Base-by-base conservation (phyloP, 1,284 basidiomycete genomes). In the Salmacisia buchloeana region DNA sequence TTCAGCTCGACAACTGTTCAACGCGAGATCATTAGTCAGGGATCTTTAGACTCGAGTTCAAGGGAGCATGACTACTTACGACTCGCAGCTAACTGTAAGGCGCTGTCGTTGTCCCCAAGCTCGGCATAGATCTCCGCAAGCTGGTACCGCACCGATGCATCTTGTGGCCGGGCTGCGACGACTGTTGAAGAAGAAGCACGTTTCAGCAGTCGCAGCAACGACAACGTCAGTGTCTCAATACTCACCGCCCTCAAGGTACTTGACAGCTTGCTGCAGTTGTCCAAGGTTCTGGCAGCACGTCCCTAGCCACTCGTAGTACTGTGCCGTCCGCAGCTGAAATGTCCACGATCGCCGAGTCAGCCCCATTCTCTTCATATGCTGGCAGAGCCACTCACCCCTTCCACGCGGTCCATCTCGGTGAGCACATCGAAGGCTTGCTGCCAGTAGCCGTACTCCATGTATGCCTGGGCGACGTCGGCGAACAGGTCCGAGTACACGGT, bases 71-170 rank as follows among this genome's bases (percentile, higher is more conserved):
- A 9, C 36, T 9, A 52, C 46, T 52, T 52, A 52, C 46, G 29
- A 18, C 46, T 52, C 15, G 46, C 46, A 13, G 46, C 46, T 5
- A 52, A 18, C 7, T 27, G 46, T 13, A 52, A 27, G 0, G 94
- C 94, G 75, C 89, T 89, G 18, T 88, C 83, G 2, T 89, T 87
- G 69, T 92, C 86, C 45, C 89, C 87, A 68, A 89, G 81, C 21
- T 82, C 80, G 78, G 97, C 94, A 67, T 91, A 91, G 21, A 94
- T 86, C 65, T 91, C 90, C 0, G 94, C 94, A 0, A 97, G 68
- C 18, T 52, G 46, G 18, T 52, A 52, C 29, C 46, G 23, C 23
- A 52, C 46, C 4, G 15, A 2, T 68, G 59, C 58, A 76, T 68
- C 65, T 73, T 72, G 54, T 65, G 69, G 31, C 93, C 89, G 68